Evolutionary conservation across 805 yeast genomes (phyloP).

Genomic region (Ogataea ramenticola): DNA sequence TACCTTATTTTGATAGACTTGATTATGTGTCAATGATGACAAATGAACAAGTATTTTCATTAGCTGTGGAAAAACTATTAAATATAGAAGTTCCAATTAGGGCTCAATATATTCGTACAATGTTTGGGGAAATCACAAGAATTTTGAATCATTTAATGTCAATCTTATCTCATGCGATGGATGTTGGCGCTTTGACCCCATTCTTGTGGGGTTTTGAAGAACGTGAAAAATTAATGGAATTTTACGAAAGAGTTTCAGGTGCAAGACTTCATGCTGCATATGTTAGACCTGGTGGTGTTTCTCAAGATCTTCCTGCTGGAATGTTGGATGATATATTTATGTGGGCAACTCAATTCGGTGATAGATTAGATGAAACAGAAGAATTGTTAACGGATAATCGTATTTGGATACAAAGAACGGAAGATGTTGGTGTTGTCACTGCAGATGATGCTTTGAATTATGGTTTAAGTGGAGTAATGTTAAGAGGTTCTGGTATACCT

Average conservation of each 20-base stretch:
- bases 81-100: constrained; percentile 82
- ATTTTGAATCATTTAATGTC: constrained; percentile 82
- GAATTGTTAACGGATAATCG: constrained; percentile 85
- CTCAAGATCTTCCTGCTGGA: constrained; percentile 83
- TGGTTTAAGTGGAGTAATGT: constrained; percentile 79
- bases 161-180: constrained; percentile 83
- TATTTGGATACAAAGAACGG: constrained; percentile 85
- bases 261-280: constrained; percentile 87
- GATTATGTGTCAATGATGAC: constrained; percentile 89
- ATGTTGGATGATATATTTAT: constrained; percentile 83
- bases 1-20: constrained; percentile 82
- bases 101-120: constrained; percentile 76
- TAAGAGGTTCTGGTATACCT: constrained; percentile 86
- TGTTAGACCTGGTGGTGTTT: constrained; percentile 87
- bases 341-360: constrained; percentile 97
- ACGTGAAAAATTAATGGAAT: constrained; percentile 88
- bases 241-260: constrained; percentile 84
- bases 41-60: constrained; percentile 76
- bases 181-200: constrained; percentile 90
- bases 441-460: constrained; percentile 85
- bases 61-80: constrained; percentile 78
- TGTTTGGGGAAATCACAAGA: constrained; percentile 84
- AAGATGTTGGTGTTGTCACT: constrained; percentile 70
- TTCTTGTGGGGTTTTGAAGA: constrained; percentile 94
- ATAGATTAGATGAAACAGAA: constrained; percentile 84